These are phyloP conservation scores for Phytopythium oedochilum DNA, from an alignment of 352 stramenopile genomes.

Conservation along the genomic window DNA sequence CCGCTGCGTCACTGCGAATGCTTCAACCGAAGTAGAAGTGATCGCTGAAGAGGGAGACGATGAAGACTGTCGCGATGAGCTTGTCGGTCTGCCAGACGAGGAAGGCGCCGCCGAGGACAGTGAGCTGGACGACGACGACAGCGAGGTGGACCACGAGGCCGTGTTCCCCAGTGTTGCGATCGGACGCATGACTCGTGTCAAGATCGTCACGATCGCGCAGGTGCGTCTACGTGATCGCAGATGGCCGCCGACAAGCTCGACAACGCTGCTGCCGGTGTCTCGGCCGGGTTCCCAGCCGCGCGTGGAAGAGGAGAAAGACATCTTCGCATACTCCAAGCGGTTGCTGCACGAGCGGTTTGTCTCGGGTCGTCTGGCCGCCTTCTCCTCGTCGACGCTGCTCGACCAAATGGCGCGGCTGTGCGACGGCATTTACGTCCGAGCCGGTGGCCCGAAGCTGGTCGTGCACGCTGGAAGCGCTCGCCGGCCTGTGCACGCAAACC, in stretches of 20 bases:
- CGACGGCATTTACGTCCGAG: not conserved
- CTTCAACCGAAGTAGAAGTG: not conserved
- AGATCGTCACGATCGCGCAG: slow-evolving; percentile 1
- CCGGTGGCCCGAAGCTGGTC: not conserved
- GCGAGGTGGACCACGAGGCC: slow-evolving; percentile 1
- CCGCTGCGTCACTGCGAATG: not conserved
- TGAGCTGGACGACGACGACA: slow-evolving; percentile 3
- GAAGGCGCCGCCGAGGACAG: not conserved
- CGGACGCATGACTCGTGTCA: not conserved
- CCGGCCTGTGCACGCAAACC: not conserved
- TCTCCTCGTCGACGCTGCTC: not conserved
- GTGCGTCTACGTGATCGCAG: not conserved
- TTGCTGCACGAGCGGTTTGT: not conserved
- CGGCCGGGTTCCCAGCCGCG: not conserved
- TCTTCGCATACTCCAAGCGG: slow-evolving; percentile 2
- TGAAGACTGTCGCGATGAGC: not conserved
- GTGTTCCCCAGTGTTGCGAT: not conserved
- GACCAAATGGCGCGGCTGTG: slow-evolving; percentile 1
- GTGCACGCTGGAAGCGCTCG: not conserved
- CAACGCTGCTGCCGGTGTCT: slow-evolving; percentile 1
- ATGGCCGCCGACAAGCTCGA: not conserved
- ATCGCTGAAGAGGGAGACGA: not conserved
- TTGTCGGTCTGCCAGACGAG: not conserved
- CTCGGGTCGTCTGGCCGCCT: not conserved
- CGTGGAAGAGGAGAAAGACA: slow-evolving; percentile 2